phyloP scores from a whole-genome alignment of 192 early-diverging fungal genomes.

The Entophlyctis luteolus region DNA sequence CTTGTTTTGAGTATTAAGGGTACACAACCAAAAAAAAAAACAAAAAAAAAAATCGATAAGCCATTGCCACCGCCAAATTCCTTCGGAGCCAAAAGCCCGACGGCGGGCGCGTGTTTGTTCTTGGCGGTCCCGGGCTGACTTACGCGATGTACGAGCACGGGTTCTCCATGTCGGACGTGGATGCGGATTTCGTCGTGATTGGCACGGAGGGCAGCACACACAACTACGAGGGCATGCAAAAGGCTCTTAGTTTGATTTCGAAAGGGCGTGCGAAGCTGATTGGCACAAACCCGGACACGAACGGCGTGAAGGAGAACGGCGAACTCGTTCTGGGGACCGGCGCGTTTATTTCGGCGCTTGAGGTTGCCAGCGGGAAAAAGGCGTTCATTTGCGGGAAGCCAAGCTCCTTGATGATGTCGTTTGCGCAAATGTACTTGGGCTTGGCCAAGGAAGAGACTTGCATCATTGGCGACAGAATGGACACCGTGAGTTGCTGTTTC shows the following conservation, averaged over 20 bases:
- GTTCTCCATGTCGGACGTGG: conserved; percentile 54
- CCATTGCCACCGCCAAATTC: conserved; percentile 30
- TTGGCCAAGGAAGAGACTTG: conserved; percentile 53
- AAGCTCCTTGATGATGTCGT: conserved; percentile 53
- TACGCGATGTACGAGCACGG: conserved; percentile 58
- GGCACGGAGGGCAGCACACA: conserved; percentile 51
- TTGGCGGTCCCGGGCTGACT: conserved; percentile 27
- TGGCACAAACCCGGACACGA: conserved; percentile 61
- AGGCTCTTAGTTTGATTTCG: conserved; percentile 53
- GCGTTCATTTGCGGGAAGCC: conserved; percentile 61
- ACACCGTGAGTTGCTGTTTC: conserved; percentile 37
- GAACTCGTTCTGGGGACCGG: conserved; percentile 48
- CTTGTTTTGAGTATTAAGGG: too few species aligned
- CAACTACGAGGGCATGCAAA: conserved; percentile 50
- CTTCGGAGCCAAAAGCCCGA: conserved; percentile 51
- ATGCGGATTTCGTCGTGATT: conserved; percentile 59
- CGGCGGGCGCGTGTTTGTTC: conserved; percentile 11
- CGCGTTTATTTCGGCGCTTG: conserved; percentile 55
- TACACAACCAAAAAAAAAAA: too few species aligned
- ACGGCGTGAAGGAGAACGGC: conserved; percentile 44
- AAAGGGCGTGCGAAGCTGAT: conserved; percentile 55
- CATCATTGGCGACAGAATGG: conserved; percentile 66
- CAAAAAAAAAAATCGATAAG: neutral
- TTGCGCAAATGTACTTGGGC: conserved; percentile 53
- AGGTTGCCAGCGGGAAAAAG: conserved; percentile 55